Percentiles rank a stretch among this genome's conserved stretches.
Evolutionary conservation across 805 yeast species (phyloP).

Genomic region (Nakazawaea holstii): DNA sequence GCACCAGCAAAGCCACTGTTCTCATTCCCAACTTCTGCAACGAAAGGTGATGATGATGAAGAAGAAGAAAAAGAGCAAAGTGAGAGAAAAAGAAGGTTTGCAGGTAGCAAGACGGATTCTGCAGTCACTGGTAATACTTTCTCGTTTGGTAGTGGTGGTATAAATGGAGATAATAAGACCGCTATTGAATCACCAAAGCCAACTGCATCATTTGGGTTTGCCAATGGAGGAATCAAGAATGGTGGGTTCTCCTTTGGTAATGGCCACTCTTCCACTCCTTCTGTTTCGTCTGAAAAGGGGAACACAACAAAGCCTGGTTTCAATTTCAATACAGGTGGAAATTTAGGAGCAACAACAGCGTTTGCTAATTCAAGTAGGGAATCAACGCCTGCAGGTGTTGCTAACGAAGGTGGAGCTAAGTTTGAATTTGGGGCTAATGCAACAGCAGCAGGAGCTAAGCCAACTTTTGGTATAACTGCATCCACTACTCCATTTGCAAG

Average conservation of each 20-base stretch:
- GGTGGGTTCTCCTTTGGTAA: conserved; percentile 1
- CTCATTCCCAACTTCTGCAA: neutral
- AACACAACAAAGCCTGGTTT: neutral
- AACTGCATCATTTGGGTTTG: conserved; percentile 2
- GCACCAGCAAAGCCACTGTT: neutral
- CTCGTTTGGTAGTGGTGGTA: neutral
- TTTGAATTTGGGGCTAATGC: neutral
- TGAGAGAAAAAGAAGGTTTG: neutral
- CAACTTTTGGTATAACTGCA: neutral
- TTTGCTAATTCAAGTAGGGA: conserved; percentile 1
- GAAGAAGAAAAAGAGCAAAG: neutral
- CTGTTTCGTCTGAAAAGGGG: conserved; percentile 1
- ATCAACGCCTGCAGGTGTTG: conserved; percentile 6
- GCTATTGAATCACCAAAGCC: conserved; percentile 9
- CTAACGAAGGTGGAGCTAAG: neutral
- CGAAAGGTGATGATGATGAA: neutral
- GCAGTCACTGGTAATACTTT: neutral
- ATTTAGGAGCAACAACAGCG: neutral
- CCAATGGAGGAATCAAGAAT: neutral
- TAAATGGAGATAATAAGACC: neutral
- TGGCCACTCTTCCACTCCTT: conserved; percentile 3
- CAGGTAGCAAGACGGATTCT: neutral
- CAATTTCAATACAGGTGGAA: neutral
- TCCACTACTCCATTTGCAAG: neutral
- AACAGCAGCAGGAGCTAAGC: neutral